Evolutionary conservation across 179 eudicot genomes (phyloP).

Genomic region (Pouteria campechiana): DNA sequence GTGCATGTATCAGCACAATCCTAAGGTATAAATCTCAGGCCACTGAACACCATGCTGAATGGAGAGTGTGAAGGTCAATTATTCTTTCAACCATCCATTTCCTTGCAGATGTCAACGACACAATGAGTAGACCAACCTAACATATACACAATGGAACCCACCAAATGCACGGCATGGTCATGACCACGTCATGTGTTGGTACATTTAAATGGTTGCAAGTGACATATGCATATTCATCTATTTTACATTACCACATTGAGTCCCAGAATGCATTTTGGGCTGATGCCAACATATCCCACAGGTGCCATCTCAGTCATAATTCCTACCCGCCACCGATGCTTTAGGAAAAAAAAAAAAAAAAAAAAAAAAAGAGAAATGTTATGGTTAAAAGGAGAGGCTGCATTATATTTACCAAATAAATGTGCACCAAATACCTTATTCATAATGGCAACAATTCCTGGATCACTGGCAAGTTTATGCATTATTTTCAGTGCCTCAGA

Average conservation of each 20-base stretch:
- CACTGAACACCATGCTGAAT: too few species aligned
- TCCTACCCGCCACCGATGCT: constrained; percentile 97
- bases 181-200: not conserved
- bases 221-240: too few species aligned
- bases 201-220: not conserved
- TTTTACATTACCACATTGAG: constrained; percentile 72
- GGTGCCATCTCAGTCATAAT: constrained; percentile 99
- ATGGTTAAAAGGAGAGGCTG: too few species aligned
- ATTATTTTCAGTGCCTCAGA: constrained; percentile 74
- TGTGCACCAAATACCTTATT: constrained; percentile 54
- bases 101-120: too few species aligned
- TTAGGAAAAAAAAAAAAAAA: constrained; percentile 12
- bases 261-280: constrained; percentile 79
- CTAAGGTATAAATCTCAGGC: too few species aligned
- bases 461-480: constrained; percentile 96
- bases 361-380: not conserved
- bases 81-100: too few species aligned
- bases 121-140: too few species aligned
- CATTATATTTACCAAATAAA: not conserved
- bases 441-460: constrained; percentile 92
- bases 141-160: too few species aligned
- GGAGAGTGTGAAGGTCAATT: too few species aligned
- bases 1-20: too few species aligned
- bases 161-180: too few species aligned
- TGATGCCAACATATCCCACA: constrained; percentile 81